Base-by-base conservation (phyloP, 2,329 filamentous ascomycete genomes). In the Colletotrichum caudatum region DNA sequence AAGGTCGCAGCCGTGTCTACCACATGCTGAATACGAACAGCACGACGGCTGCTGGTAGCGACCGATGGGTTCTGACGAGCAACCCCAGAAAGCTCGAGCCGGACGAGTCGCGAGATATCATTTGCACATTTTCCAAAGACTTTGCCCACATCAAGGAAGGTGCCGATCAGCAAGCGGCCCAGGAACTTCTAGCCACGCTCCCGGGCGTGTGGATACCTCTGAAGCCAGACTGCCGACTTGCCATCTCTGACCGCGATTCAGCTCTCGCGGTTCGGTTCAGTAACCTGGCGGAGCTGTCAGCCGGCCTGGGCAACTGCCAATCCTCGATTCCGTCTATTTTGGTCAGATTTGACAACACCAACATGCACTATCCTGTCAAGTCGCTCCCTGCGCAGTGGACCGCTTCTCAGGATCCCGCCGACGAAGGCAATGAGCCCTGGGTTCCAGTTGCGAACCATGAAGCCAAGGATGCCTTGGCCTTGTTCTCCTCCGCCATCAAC, bases 401-500 rank as follows among this genome's bases (percentile, higher is more conserved):
- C 5, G 29, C 9, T 64, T 37, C 65, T 12, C 29, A 26, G 12
- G 4, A 26, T 57, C 37, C 44, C 14, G 29, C 5, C 60, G 14
- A 44, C 8, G 29, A 39, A 11, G 14, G 37, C 11, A 16, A 46
- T 9, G 39, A 61, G 20, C 33, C 48, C 39, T 69, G 69, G 69
- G 46, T 68, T 11, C 7, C 59, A 12, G 33, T 72, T 6, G 29
- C 61, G 2, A 26, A 54, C 7, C 58, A 72, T 5, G 48, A 72
- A 20, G 37, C 48, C 35, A 69, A 69, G 33, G 68, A 74, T 33
- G 64, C 65, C 14, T 35, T 74, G 8, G 51, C 50, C 20, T 23
- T 68, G 20, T 39, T 71, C 5, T 53, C 64, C 9, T 67, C 59
- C n/a, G 70, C 72, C 20, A 12, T 71, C 37, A 71, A 69, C 64